Evolutionary conservation across 495 filamentous ascomycete genomes (phyloP).

Genomic region (Aspergillus sclerotioniger): DNA sequence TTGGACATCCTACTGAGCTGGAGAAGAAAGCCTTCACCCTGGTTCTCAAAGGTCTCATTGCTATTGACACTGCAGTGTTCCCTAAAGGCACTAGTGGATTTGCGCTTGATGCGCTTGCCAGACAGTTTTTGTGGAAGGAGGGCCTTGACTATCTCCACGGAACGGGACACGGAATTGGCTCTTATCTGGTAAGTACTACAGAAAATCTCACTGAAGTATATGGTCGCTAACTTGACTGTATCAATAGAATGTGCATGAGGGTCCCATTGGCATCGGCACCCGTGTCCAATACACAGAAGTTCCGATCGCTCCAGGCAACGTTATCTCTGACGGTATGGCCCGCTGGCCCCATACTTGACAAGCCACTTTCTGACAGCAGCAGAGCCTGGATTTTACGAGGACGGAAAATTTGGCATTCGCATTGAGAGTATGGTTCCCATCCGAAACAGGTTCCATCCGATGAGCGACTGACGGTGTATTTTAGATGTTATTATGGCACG

Average conservation of each 20-base stretch:
- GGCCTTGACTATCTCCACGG: constrained; percentile 96
- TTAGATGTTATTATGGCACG: constrained; percentile 78
- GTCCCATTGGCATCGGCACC: constrained; percentile 93
- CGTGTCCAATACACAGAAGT: constrained; percentile 90
- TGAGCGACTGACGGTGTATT: constrained; percentile 16
- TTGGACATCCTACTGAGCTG: constrained; percentile 77
- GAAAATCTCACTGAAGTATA: not conserved
- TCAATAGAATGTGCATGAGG: constrained; percentile 87
- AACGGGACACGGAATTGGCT: constrained; percentile 95
- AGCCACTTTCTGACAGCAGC: constrained; percentile 14
- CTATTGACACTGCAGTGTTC: constrained; percentile 81
- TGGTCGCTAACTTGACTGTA: constrained; percentile 16
- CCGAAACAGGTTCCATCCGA: not conserved
- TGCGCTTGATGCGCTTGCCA: constrained; percentile 82
- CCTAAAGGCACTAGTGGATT: constrained; percentile 94
- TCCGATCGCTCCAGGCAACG: constrained; percentile 83
- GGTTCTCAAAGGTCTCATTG: constrained; percentile 95
- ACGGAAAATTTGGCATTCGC: constrained; percentile 94
- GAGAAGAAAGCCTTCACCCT: constrained; percentile 93
- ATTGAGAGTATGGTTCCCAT: constrained; percentile 72
- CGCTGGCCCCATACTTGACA: not conserved
- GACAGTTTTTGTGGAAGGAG: constrained; percentile 89
- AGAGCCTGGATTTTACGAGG: constrained; percentile 98
- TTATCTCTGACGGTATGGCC: constrained; percentile 71
- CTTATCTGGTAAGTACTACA: constrained; percentile 59